Evolutionary conservation across 495 filamentous ascomycete species (phyloP).

Genomic region (Penicillium crystallinum): DNA sequence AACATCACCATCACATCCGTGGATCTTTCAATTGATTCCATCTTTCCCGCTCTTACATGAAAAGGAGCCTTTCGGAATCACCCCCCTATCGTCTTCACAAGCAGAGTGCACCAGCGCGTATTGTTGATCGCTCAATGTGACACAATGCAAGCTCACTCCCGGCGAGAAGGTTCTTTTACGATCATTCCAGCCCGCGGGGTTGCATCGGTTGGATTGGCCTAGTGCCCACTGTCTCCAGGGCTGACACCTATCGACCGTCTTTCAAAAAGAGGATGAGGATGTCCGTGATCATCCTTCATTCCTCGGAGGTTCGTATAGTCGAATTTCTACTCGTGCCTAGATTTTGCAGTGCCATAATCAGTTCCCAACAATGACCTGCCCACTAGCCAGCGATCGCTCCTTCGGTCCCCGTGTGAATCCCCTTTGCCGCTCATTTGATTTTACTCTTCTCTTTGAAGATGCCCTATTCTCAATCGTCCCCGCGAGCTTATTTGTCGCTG

Average conservation of each 20-base stretch:
- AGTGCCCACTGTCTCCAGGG: not conserved
- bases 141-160: not conserved
- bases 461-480: slow-evolving; percentile 24
- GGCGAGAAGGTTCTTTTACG: not conserved
- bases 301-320: too few relatives aligned
- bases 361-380: not conserved
- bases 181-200: not conserved
- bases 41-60: too few relatives aligned
- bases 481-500: slow-evolving; percentile 25
- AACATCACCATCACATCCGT: not conserved
- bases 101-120: not conserved
- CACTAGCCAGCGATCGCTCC: not conserved
- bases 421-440: slow-evolving; percentile 30
- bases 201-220: not conserved
- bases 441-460: slow-evolving; percentile 34
- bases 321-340: not conserved
- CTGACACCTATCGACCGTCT: not conserved
- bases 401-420: slow-evolving; percentile 26
- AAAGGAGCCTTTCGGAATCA: too few relatives aligned
- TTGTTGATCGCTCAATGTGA: not conserved
- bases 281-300: too few relatives aligned
- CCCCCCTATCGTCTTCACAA: too few relatives aligned
- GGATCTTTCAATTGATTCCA: not conserved
- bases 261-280: not conserved
- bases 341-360: not conserved